phyloP scores from a whole-genome alignment of 1,284 basidiomycete species.

The Stygiomarasmius scandens region DNA sequence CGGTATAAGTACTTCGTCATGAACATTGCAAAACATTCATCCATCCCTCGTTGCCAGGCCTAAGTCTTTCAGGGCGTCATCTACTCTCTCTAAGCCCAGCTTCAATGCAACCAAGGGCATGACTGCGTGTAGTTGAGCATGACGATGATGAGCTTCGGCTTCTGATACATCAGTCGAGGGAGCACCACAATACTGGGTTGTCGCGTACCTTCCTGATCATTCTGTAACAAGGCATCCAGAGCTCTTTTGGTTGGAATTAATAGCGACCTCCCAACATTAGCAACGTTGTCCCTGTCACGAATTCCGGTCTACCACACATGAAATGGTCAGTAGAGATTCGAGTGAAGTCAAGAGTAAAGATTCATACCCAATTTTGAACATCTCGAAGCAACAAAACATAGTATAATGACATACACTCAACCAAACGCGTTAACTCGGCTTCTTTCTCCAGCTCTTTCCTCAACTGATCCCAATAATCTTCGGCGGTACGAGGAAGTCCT shows the following conservation, averaged over 20 bases:
- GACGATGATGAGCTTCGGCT: neutral
- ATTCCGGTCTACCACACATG: constrained; percentile 9
- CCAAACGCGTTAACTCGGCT: neutral
- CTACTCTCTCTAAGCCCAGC: constrained; percentile 46
- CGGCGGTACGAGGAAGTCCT: neutral
- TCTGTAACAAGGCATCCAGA: neutral
- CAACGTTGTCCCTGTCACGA: constrained; percentile 9
- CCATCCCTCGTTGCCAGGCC: too few species aligned
- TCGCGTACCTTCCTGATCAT: neutral
- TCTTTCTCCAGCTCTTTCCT: neutral
- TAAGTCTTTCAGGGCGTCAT: constrained; percentile 17
- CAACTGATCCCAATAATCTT: neutral
- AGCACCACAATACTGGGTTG: neutral
- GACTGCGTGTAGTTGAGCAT: constrained; percentile 23
- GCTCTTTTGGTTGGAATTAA: constrained; percentile 2
- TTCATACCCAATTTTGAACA: constrained; percentile 6
- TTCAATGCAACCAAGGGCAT: constrained; percentile 45
- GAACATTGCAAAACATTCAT: too few species aligned
- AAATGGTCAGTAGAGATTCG: neutral
- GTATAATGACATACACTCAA: constrained; percentile 8
- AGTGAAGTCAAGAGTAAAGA: neutral
- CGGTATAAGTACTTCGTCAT: too few species aligned
- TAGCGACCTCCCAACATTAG: constrained; percentile 8
- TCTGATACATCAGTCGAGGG: neutral
- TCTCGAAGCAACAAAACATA: constrained; percentile 13